Percentiles rank a stretch among this genome's conserved stretches.
Conservation (phyloP, 192 early-diverging fungal species). For the Glomus cerebriforme region DNA sequence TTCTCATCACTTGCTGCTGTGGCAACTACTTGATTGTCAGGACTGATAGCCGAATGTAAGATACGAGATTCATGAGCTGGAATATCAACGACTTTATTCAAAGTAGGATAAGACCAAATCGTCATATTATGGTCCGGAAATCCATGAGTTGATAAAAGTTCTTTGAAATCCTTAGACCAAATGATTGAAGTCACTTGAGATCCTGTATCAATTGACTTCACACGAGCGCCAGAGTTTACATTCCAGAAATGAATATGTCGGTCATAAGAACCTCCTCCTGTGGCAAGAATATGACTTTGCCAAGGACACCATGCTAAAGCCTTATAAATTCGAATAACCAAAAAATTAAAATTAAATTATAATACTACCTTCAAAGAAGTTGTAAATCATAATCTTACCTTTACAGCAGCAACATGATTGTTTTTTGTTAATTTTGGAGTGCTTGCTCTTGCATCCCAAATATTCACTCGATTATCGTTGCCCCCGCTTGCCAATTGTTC, state of each 20-base stretch:
- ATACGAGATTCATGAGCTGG: slow-evolving; percentile 84
- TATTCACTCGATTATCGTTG: slow-evolving; percentile 89
- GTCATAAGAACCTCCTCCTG: slow-evolving; percentile 91
- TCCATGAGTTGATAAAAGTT: slow-evolving; percentile 92
- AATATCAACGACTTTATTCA: slow-evolving; percentile 74
- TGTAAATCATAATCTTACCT: slow-evolving; percentile 56
- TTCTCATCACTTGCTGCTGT: slow-evolving; percentile 94
- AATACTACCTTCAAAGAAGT: slow-evolving; percentile 33
- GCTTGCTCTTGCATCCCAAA: slow-evolving; percentile 79
- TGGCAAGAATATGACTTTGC: slow-evolving; percentile 80
- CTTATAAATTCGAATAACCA: slow-evolving; percentile 40
- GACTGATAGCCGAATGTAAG: slow-evolving; percentile 86
- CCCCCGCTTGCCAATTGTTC: slow-evolving; percentile 86
- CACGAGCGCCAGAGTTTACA: slow-evolving; percentile 60
- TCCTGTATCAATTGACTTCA: slow-evolving; percentile 73
- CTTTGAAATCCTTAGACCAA: slow-evolving; percentile 83
- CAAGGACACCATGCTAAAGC: slow-evolving; percentile 96
- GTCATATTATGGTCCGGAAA: slow-evolving; percentile 85
- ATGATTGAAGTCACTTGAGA: slow-evolving; percentile 93
- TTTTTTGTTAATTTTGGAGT: slow-evolving; percentile 70
- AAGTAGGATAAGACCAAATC: slow-evolving; percentile 80
- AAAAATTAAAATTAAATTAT: slow-evolving; percentile 3
- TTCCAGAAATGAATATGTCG: slow-evolving; percentile 94
- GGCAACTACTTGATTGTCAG: slow-evolving; percentile 89
- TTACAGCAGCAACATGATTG: slow-evolving; percentile 88